Percentiles rank a stretch among this genome's conserved stretches.
These are phyloP conservation scores for Narthecium ossifragum DNA, from an alignment of 106 monocot genomes.

Conservation along the genomic window DNA sequence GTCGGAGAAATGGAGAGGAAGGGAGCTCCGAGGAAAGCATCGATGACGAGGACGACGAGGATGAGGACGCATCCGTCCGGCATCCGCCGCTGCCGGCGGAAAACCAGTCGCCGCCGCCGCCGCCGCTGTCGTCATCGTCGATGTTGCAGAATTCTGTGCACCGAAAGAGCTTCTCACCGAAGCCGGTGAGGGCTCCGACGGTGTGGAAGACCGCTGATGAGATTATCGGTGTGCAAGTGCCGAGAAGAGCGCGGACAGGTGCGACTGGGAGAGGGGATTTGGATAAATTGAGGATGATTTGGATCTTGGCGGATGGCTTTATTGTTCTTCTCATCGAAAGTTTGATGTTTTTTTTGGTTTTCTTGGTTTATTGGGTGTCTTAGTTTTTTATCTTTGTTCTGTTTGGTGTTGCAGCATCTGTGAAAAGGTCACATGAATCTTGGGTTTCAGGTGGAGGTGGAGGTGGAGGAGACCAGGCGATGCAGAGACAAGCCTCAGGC, in stretches of 20 bases:
- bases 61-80: conserved; percentile 42
- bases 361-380: conserved; percentile 4
- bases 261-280: background rate
- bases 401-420: conserved; percentile 61
- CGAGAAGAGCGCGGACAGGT: conserved; percentile 89
- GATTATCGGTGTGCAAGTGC: conserved; percentile 83
- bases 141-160: too few relatives aligned
- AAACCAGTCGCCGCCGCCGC: conserved; percentile 6
- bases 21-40: conserved; percentile 65
- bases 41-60: conserved; percentile 81
- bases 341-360: conserved; percentile 10
- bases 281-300: too few relatives aligned
- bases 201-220: conserved; percentile 81
- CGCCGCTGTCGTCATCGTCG: conserved; percentile 15
- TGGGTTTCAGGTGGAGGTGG: conserved; percentile 53
- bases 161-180: conserved; percentile 41
- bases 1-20: conserved; percentile 45
- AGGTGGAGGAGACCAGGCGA: conserved; percentile 34
- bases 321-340: background rate
- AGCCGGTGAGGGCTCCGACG: conserved; percentile 30
- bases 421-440: conserved; percentile 77
- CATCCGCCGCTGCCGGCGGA: too few relatives aligned
- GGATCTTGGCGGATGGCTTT: too few relatives aligned
- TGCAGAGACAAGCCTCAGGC: background rate
- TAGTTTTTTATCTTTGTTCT: too few relatives aligned